Evolutionary conservation across 352 stramenopile genomes (phyloP), one percentile per base, ranked within the genome.

Genomic region (Pythium scleroteichum): DNA sequence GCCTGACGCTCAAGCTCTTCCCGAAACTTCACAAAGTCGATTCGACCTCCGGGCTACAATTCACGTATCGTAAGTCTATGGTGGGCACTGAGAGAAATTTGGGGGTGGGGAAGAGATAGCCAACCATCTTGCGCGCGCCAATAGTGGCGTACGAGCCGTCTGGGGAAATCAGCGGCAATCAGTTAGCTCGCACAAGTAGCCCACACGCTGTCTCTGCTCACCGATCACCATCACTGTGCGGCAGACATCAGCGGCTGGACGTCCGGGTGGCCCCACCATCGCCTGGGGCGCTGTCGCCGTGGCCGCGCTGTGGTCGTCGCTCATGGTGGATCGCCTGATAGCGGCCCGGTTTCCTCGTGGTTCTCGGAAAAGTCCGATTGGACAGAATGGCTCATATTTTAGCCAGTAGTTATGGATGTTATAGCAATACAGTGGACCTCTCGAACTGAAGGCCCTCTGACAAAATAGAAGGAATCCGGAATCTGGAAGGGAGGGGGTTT

Each of bases 21-120:
- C 20, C 85, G 83, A 14, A 95, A 70, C 47, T 87, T 86, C 12
- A 89, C 63, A 48, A 85, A 93, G 56, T 93, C 76, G 26, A 95
- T 79, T 9, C 75, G 82, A 16, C 78, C 72, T 29, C 78, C 73
- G 51, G 85, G 56, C 67, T 73, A 51, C 17, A 24, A 52, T 22
- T 35, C 29, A 35, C 10, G 29, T 10, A 35, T 35, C 5, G 10
- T 35, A 10, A 35, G 29, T 35, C 10, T 10, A n/a, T n/a, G n/a
- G n/a, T n/a, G n/a, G n/a, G n/a, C n/a, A n/a, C n/a, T n/a, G n/a
- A n/a, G n/a, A n/a, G n/a, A n/a, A n/a, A n/a, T n/a, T n/a, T n/a
- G n/a, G n/a, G n/a, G n/a, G n/a, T n/a, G n/a, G n/a, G n/a, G n/a
- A n/a, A n/a, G n/a, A n/a, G n/a, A n/a, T n/a, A 35, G 10, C 29